A percentile compares a stretch with the other conserved stretches of the same genome.
phyloP scores from a whole-genome alignment of 495 filamentous ascomycete genomes.

The Apiosordaria backusii region DNA sequence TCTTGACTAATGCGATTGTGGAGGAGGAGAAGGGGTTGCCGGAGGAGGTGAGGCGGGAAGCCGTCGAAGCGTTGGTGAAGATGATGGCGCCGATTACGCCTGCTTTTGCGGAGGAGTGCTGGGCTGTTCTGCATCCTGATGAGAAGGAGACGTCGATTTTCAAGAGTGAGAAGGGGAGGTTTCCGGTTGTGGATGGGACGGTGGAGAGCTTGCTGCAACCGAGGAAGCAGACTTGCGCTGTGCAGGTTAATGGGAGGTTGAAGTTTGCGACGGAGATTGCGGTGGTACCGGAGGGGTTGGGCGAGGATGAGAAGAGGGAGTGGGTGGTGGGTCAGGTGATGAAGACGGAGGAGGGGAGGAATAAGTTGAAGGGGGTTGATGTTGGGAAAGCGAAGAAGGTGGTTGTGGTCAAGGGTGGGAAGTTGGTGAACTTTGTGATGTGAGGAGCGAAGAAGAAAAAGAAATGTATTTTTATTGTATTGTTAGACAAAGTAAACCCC shows the following conservation, averaged over 20 bases:
- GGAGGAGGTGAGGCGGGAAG: conserved; percentile 29
- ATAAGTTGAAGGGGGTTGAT: conserved; percentile 42
- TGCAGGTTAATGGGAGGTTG: conserved; percentile 75
- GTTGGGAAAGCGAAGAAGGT: conserved; percentile 45
- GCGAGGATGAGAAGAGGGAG: conserved; percentile 39
- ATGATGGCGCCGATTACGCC: conserved; percentile 76
- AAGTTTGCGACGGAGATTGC: conserved; percentile 61
- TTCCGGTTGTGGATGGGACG: conserved; percentile 53
- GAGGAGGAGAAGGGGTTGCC: conserved; percentile 22
- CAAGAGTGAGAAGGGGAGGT: conserved; percentile 34
- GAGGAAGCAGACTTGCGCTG: conserved; percentile 48
- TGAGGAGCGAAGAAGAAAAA: neutral
- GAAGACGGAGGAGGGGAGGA: conserved; percentile 44
- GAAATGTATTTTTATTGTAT: neutral
- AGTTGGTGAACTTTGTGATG: conserved; percentile 55
- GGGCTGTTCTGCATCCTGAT: conserved; percentile 51
- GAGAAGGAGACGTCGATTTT: conserved; percentile 42
- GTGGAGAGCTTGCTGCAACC: conserved; percentile 35
- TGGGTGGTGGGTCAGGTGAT: conserved; percentile 55
- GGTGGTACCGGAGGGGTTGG: conserved; percentile 30
- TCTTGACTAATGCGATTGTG: conserved; percentile 64
- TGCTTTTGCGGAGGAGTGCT: conserved; percentile 74
- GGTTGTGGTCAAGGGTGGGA: conserved; percentile 51
- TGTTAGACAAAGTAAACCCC: neutral
- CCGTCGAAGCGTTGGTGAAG: conserved; percentile 51